These are phyloP conservation scores for Pseudofabraea citricarpa DNA, from an alignment of 2,329 filamentous ascomycete genomes.

Conservation along the genomic window DNA sequence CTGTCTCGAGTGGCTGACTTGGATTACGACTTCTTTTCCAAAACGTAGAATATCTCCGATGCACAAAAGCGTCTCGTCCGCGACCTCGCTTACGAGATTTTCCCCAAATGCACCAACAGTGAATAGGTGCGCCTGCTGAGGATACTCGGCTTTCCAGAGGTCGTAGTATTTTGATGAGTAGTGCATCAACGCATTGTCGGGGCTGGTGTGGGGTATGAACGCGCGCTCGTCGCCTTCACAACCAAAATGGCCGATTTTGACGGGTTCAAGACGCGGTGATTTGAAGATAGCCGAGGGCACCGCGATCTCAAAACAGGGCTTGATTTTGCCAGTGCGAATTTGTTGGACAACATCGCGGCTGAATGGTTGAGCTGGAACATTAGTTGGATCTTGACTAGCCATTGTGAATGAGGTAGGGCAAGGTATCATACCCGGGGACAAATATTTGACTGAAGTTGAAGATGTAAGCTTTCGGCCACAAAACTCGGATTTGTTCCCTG, in stretches of 20 bases:
- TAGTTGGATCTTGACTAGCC: background rate
- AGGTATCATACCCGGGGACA: too few relatives aligned
- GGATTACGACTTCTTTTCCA: slow-evolving; percentile 13
- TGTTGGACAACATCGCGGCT: slow-evolving; percentile 3
- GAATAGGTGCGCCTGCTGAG: slow-evolving; percentile 45
- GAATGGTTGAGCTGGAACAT: background rate
- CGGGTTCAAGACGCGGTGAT: background rate
- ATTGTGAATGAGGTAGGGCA: too few relatives aligned
- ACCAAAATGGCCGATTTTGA: slow-evolving; percentile 5
- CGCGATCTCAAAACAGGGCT: slow-evolving; percentile 2
- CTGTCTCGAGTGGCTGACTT: background rate
- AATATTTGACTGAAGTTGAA: too few relatives aligned
- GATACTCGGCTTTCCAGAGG: slow-evolving; percentile 47
- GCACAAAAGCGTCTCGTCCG: slow-evolving; percentile 59
- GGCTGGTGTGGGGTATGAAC: slow-evolving; percentile 42
- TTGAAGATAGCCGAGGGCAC: slow-evolving; percentile 6
- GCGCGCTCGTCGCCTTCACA: slow-evolving; percentile 8
- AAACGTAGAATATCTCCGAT: slow-evolving; percentile 56
- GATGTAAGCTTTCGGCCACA: too few relatives aligned
- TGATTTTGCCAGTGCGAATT: slow-evolving; percentile 7
- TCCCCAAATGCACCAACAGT: slow-evolving; percentile 56
- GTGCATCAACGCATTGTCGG: slow-evolving; percentile 35
- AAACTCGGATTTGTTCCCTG: too few relatives aligned
- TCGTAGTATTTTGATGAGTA: slow-evolving; percentile 56
- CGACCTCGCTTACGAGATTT: slow-evolving; percentile 50